Base-by-base conservation (phyloP, 176 grass and related monocot species). In the Triticum dicoccoides region DNA sequence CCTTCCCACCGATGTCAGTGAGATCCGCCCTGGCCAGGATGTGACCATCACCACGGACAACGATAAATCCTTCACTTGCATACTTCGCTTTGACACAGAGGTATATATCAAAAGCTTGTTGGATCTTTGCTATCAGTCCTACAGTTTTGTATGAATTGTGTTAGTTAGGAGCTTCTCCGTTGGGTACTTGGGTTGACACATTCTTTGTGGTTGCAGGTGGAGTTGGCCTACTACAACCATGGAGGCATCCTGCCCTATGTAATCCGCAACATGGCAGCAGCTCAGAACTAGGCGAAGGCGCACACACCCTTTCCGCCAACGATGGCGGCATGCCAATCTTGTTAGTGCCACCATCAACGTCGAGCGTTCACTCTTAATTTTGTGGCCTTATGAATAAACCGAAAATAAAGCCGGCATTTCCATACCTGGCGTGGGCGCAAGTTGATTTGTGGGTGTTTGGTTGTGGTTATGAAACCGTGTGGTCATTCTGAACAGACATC, bases 241-340 rank as follows among this genome's bases (percentile, higher is more conserved):
- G 96, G 96, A 35, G 96, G 96, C 23, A 98, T 98, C 73, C 96
- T 98, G 41, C 96, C 91, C 0, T 98, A 94, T 1, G 96, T 96
- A 35, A 94, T 98, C 82, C 94, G 96, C 49, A 92, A 89, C 82
- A 83, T 98, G 81, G 91, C 84, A 15, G 81, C 14, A 61, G 61
- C 81, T 3, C 88, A 94, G 56, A 88, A 93, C 32, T 95, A 89
- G 88, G 86, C 27, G 82, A 76, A 34, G 1, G 45, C 8, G 9
- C 45, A 21, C 2, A 47, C 34, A 35, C 37, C 13, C 66, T 69
- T 82, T 76, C 13, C 9, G 2, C 59, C 49, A 14, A 25, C 5
- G 49, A 81, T 4, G 9, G 20, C 18, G n/a, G 18, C 77, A 44
- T 5, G 21, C 1, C 61, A 61, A 45, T 45, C 77, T 59, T 21